Evolutionary conservation across 331 rosid species (phyloP).

Genomic region (Prunus yedoensis): DNA sequence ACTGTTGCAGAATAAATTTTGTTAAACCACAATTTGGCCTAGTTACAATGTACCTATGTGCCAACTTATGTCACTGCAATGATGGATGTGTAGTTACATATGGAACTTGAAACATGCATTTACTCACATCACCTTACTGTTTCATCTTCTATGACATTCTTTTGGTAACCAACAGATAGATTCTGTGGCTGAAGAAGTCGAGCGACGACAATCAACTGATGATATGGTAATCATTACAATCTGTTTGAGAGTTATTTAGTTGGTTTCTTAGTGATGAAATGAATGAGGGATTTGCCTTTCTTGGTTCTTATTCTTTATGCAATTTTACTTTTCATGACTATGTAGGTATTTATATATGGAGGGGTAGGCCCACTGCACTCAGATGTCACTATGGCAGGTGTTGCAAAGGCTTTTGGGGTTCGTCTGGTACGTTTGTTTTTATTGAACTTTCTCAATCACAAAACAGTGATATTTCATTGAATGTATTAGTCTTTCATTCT

Average conservation of each 20-base stretch:
- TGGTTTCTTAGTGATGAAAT: slow-evolving; percentile 23
- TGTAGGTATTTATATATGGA: slow-evolving; percentile 83
- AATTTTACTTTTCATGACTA: slow-evolving; percentile 11
- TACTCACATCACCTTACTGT: slow-evolving; percentile 11
- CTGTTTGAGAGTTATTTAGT: slow-evolving; percentile 14
- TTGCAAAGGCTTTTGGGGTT: slow-evolving; percentile 94
- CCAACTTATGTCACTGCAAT: not conserved
- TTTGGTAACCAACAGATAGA: slow-evolving; percentile 59
- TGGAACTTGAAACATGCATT: slow-evolving; percentile 6
- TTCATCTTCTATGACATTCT: slow-evolving; percentile 23
- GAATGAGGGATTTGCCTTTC: not conserved
- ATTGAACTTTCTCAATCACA: slow-evolving; percentile 5
- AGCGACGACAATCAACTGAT: slow-evolving; percentile 52
- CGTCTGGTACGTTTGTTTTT: slow-evolving; percentile 65
- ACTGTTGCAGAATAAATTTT: not conserved
- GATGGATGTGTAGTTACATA: not conserved
- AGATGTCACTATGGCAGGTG: slow-evolving; percentile 83
- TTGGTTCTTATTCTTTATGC: slow-evolving; percentile 24
- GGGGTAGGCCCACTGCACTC: slow-evolving; percentile 96
- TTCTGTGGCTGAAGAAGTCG: slow-evolving; percentile 93
- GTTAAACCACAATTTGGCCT: not conserved
- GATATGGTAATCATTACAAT: slow-evolving; percentile 65
- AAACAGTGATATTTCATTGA: not conserved
- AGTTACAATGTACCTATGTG: not conserved
- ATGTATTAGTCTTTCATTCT: not conserved